Evolutionary conservation across 2,329 filamentous ascomycete species (phyloP).

Genomic region (Ceratocystis harringtonii): DNA sequence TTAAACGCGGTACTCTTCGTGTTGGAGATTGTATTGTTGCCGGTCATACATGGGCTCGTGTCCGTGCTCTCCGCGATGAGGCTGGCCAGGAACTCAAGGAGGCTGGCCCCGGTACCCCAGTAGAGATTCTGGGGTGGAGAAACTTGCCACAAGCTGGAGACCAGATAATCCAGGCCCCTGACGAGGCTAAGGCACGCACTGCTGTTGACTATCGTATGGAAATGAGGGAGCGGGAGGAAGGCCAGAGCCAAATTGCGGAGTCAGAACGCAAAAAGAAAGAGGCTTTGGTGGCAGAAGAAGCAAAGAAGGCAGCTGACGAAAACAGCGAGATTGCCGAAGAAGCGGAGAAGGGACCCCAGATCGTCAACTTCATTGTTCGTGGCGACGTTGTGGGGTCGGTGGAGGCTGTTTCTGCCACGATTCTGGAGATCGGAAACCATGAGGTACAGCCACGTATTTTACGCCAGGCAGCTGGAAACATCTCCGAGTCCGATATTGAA

Average conservation of each 20-base stretch:
- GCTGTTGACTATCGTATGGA: constrained; percentile 66
- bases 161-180: constrained; percentile 66
- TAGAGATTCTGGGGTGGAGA: constrained; percentile 91
- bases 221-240: constrained; percentile 53
- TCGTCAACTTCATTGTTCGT: constrained; percentile 74
- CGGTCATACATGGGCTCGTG: constrained; percentile 71
- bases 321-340: constrained; percentile 25
- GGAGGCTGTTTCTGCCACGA: constrained; percentile 68
- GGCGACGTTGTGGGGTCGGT: constrained; percentile 88
- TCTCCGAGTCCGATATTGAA: constrained; percentile 78
- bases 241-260: constrained; percentile 70
- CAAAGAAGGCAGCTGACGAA: constrained; percentile 25
- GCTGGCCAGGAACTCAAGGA: constrained; percentile 55
- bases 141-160: constrained; percentile 71
- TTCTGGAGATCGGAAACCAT: constrained; percentile 67
- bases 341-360: constrained; percentile 27
- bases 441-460: constrained; percentile 69
- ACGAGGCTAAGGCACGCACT: constrained; percentile 62
- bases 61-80: constrained; percentile 76
- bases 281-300: constrained; percentile 29
- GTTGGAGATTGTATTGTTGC: constrained; percentile 74
- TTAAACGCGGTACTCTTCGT: constrained; percentile 72
- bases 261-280: constrained; percentile 49
- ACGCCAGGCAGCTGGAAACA: constrained; percentile 58
- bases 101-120: constrained; percentile 74